Conservation (phyloP, 202 grass and related monocot genomes). For the Panicum virgatum region DNA sequence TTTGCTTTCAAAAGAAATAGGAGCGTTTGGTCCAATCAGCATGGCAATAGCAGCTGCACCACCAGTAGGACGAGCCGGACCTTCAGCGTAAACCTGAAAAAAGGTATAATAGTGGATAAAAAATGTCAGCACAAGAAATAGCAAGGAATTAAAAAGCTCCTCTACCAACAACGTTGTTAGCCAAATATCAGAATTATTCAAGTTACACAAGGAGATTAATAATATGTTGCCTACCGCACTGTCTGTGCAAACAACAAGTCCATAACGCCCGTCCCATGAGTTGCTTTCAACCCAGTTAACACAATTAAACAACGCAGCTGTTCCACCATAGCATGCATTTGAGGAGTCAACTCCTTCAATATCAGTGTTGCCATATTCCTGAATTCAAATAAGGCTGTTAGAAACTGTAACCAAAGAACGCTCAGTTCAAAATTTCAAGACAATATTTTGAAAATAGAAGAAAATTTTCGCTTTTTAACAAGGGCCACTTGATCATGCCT, state of each 20-base stretch:
- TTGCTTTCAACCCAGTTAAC: conserved; percentile 97
- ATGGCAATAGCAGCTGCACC: conserved; percentile 96
- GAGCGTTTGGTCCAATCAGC: conserved; percentile 96
- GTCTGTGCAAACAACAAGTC: conserved; percentile 94
- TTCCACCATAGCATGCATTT: conserved; percentile 97
- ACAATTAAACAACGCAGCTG: conserved; percentile 91
- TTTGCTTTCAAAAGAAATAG: conserved; percentile 92
- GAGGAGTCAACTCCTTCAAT: conserved; percentile 93
- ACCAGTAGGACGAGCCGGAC: conserved; percentile 87
- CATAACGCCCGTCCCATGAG: conserved; percentile 92
- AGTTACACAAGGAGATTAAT: background rate
- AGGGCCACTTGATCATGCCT: background rate
- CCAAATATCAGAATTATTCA: background rate
- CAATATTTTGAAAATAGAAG: background rate
- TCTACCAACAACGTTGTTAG: too few species aligned
- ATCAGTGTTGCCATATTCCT: conserved; percentile 92
- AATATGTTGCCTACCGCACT: conserved; percentile 65
- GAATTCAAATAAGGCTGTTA: conserved; percentile 21
- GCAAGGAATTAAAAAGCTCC: background rate
- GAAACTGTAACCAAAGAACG: background rate
- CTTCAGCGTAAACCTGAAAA: conserved; percentile 90
- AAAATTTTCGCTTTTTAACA: background rate
- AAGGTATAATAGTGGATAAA: background rate
- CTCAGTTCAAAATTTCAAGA: background rate
- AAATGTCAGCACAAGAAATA: background rate